These are phyloP conservation scores for Rhodotorula sp. DNA, from an alignment of 1,284 basidiomycete species.

Conservation along the genomic window DNA sequence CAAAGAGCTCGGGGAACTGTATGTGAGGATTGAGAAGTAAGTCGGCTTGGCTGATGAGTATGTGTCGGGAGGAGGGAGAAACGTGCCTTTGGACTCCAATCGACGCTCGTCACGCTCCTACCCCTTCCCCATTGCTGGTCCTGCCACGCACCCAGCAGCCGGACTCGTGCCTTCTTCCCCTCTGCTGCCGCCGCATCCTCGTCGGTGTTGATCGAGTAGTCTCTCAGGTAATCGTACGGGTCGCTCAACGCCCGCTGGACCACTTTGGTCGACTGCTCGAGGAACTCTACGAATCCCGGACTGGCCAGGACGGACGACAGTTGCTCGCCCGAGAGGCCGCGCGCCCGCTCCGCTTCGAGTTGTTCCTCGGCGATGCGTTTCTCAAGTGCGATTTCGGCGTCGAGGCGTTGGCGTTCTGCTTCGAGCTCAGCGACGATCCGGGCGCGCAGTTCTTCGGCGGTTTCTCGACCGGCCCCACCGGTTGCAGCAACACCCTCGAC, in stretches of 20 bases:
- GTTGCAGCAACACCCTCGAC: slow-evolving; percentile 1
- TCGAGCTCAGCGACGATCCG: slow-evolving; percentile 58
- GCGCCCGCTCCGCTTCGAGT: slow-evolving; percentile 74
- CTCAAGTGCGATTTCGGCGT: slow-evolving; percentile 68
- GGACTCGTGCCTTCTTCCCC: slow-evolving; percentile 15
- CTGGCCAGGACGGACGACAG: slow-evolving; percentile 73
- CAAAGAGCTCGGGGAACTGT: slow-evolving; percentile 91
- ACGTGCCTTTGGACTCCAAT: slow-evolving; percentile 91
- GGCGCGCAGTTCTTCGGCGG: slow-evolving; percentile 65
- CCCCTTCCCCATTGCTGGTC: slow-evolving; percentile 86
- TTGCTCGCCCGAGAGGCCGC: slow-evolving; percentile 82
- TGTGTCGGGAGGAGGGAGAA: too few relatives aligned
- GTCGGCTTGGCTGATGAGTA: not conserved
- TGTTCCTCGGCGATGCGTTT: slow-evolving; percentile 74
- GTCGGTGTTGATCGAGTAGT: slow-evolving; percentile 74
- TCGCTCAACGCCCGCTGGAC: slow-evolving; percentile 94
- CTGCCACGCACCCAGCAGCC: slow-evolving; percentile 64
- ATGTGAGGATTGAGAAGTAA: too few relatives aligned
- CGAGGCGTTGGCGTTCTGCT: slow-evolving; percentile 63
- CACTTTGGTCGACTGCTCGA: slow-evolving; percentile 92
- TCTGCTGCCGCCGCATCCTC: slow-evolving; percentile 34
- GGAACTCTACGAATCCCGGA: slow-evolving; percentile 86
- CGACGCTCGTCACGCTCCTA: slow-evolving; percentile 88
- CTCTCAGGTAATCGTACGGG: slow-evolving; percentile 91
- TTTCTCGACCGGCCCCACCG: slow-evolving; percentile 47